Conservation (phyloP, 2,329 filamentous ascomycete species). For the Colletotrichum musicola region DNA sequence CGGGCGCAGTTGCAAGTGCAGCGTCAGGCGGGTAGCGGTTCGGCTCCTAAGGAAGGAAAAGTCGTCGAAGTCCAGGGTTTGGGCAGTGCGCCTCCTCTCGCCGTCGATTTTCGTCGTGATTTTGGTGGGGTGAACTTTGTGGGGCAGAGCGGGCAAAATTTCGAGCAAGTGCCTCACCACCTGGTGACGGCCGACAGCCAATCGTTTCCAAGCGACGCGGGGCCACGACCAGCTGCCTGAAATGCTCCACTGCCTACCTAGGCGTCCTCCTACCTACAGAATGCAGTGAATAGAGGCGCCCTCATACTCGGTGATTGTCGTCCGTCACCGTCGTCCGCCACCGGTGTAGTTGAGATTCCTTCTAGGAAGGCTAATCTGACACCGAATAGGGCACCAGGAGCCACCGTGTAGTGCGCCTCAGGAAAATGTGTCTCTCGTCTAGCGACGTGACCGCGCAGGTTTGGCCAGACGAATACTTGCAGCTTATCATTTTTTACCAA, state of each 20-base stretch:
- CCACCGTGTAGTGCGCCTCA: no score
- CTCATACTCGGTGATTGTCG: no score
- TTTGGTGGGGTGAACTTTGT: constrained; percentile 43
- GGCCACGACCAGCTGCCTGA: constrained; percentile 20
- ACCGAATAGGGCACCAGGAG: no score
- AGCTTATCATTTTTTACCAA: neutral
- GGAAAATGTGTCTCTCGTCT: no score
- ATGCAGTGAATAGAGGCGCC: neutral
- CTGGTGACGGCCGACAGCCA: constrained; percentile 19
- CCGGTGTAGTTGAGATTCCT: no score
- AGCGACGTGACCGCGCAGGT: no score
- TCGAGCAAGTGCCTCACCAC: constrained; percentile 22
- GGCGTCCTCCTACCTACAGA: no score
- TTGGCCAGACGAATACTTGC: no score
- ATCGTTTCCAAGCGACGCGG: constrained; percentile 33
- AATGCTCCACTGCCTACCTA: neutral
- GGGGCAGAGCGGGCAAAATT: constrained; percentile 42
- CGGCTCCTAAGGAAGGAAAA: constrained; percentile 37
- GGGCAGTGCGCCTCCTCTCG: constrained; percentile 37
- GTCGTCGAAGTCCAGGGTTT: constrained; percentile 39
- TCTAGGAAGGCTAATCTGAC: no score
- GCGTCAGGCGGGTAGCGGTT: constrained; percentile 33
- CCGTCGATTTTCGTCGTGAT: constrained; percentile 40
- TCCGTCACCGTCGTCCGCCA: no score
- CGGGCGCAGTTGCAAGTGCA: constrained; percentile 26